Evolutionary conservation across 495 filamentous ascomycete genomes (phyloP).

Genomic region (Tricharina praecox): DNA sequence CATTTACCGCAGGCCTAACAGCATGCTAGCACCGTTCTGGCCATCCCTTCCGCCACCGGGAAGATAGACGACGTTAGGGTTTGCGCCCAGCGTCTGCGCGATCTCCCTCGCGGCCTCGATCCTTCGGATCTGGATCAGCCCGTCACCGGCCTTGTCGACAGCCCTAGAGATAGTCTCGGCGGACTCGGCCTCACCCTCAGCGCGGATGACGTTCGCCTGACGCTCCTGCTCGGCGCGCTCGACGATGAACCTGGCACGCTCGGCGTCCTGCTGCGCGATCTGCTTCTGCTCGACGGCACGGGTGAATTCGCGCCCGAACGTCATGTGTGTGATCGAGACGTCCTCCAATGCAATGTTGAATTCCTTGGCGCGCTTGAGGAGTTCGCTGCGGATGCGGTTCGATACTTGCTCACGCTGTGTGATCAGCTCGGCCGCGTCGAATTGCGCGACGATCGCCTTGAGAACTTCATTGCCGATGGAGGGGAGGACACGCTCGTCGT

Average conservation of each 20-base stretch:
- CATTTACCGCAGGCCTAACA: constrained; percentile 21
- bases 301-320: constrained; percentile 98
- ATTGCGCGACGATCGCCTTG: constrained; percentile 96
- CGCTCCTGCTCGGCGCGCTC: constrained; percentile 98
- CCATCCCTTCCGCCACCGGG: constrained; percentile 47
- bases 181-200: constrained; percentile 91
- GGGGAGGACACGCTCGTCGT: constrained; percentile 97
- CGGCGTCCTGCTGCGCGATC: constrained; percentile 97
- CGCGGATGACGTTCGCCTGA: constrained; percentile 93
- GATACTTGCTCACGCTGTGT: constrained; percentile 88
- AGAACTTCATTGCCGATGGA: constrained; percentile 99
- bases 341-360: constrained; percentile 99
- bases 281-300: constrained; percentile 98
- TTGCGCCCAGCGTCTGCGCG: constrained; percentile 68
- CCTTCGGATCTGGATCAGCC: constrained; percentile 82
- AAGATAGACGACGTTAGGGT: constrained; percentile 93
- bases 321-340: constrained; percentile 99
- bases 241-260: constrained; percentile 92
- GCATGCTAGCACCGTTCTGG: constrained; percentile 17
- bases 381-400: constrained; percentile 85
- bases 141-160: constrained; percentile 81
- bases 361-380: constrained; percentile 85
- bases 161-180: constrained; percentile 87
- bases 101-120: constrained; percentile 97
- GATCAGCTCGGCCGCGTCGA: constrained; percentile 98